Base-by-base conservation (phyloP, 495 filamentous ascomycete genomes). In the Annulohypoxylon maeteangense region DNA sequence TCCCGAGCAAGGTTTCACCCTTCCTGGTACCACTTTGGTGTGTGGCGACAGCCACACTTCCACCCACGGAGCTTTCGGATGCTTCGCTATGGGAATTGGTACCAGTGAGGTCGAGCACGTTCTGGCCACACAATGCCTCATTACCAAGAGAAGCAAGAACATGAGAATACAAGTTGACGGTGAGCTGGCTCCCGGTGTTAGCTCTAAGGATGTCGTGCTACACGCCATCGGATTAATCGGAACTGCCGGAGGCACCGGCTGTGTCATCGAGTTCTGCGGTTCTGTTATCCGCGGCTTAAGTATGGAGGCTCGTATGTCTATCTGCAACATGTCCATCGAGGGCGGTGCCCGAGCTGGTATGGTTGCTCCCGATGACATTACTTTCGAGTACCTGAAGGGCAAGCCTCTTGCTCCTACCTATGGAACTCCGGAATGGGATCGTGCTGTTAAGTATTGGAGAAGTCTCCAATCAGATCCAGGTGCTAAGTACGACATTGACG, bases 291-390 rank as follows among this genome's bases (percentile, higher is more conserved):
- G 92, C 68, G 81, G 80, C 42, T 84, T 99, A 72, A 97, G 93
- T 81, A 97, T 99, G 88, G 95, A 99, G 79, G 95, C 95, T 38
- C 90, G 95, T 75, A 98, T 99, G 95, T 97, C 93, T 62, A 95
- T 99, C 78, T 98, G 95, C 82, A 99, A 99, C 84, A 99, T 99
- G 95, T 93, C 95, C n/a, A 98, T 98, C 77, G 95, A 99, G 84
- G 95, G 83, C 65, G 95, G 95, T 82, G 95, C 95, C 40, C 87
- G 95, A 83, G 95, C 95, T 63, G 95, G 95, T 65, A 95, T 99
- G 92, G 90, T 99, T 62, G 95, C 95, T 25, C 95, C 95, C 2
- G 95, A 99, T 68, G 90, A 97, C 79, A 92, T 85, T 47, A 98
- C 95, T 4, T 95, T 97, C 75, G 91, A 96, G 72, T 99, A 99